Conservation (phyloP, 2,329 filamentous ascomycete genomes). For the Aureobasidium vineae region DNA sequence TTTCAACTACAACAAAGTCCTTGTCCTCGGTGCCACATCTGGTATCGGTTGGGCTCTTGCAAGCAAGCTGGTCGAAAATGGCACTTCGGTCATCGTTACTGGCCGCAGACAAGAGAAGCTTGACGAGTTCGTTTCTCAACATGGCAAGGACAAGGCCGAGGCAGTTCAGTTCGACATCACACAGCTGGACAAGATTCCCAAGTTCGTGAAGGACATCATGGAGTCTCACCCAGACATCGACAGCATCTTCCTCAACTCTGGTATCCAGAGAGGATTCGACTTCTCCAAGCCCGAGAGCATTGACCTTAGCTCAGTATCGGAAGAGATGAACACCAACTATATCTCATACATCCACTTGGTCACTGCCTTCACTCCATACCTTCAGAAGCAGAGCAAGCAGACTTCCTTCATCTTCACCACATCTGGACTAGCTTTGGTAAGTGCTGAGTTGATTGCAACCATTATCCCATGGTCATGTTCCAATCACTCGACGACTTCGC, state of each 20-base stretch:
- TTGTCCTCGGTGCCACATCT: constrained; percentile 55
- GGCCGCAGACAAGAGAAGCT: constrained; percentile 54
- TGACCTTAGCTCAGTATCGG: constrained; percentile 45
- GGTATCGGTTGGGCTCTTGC: constrained; percentile 54
- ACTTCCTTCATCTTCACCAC: constrained; percentile 51
- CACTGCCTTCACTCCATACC: constrained; percentile 51
- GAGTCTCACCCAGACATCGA: constrained; percentile 52
- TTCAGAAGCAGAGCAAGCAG: constrained; percentile 47
- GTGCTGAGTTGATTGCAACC: background rate
- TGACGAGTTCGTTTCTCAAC: constrained; percentile 47
- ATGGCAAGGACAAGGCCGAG: constrained; percentile 49
- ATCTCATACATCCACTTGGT: constrained; percentile 51
- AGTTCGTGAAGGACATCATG: constrained; percentile 46
- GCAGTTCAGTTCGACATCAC: constrained; percentile 53
- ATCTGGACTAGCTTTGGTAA: constrained; percentile 51
- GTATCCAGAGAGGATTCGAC: constrained; percentile 53
- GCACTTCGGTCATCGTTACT: constrained; percentile 49
- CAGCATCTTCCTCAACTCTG: constrained; percentile 53
- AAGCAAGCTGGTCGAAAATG: constrained; percentile 49
- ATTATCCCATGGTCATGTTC: background rate
- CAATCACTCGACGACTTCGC: background rate
- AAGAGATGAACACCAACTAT: constrained; percentile 55
- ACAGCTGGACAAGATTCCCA: constrained; percentile 49
- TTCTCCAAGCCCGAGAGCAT: constrained; percentile 51
- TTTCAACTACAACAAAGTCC: constrained; percentile 55